Base-by-base conservation (phyloP, 805 yeast genomes). In the Candida vartiovaarae region DNA sequence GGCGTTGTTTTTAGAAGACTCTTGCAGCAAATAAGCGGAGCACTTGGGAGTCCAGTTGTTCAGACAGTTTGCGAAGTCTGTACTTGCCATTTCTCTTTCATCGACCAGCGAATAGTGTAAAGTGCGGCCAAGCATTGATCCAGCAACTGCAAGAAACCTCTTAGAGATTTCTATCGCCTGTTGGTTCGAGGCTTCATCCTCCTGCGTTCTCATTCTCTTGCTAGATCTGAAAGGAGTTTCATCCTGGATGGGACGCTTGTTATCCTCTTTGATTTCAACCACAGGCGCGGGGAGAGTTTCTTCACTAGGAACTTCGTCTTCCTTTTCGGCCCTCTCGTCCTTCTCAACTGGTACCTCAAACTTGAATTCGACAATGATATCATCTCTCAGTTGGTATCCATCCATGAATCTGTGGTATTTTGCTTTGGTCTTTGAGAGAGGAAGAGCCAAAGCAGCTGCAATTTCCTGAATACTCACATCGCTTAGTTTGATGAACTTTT, bases 321-420 rank as follows among this genome's bases (percentile, higher is more conserved):
- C 11, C 23, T 5, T 28, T 23, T 43, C 47, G 8, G 40, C 40
- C 24, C 20, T 15, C 20, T 40, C 31, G 4, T 29, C n/a, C 15
- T 41, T 15, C 6, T 30, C 36, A 24, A 34, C 38, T 27, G 41
- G 27, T 7, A 25, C 5, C 27, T 43, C 36, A 4, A 53, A 56
- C 11, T 47, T 53, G 2, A 81, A 57, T 8, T 60, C 57, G 34
- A 76, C 81, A 3, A 80, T 61, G 0, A 80, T 71, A 3, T 62
- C 64, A 32, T 73, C 77, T 0, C 76, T 65, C 28, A 76, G 65
- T 10, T 64, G 52, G 50, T 83, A 82, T 0, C 76, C 72, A 50
- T 82, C 87, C 29, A 69, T 57, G 30, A 65, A 57, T 50, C 65
- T 75, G 54, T 45, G 34, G 50, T 49, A 27, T 50, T 52, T 38